Base-by-base conservation (phyloP, 225 moss, liverwort and hornwort species). In the Pseudoscleropodium purum region DNA sequence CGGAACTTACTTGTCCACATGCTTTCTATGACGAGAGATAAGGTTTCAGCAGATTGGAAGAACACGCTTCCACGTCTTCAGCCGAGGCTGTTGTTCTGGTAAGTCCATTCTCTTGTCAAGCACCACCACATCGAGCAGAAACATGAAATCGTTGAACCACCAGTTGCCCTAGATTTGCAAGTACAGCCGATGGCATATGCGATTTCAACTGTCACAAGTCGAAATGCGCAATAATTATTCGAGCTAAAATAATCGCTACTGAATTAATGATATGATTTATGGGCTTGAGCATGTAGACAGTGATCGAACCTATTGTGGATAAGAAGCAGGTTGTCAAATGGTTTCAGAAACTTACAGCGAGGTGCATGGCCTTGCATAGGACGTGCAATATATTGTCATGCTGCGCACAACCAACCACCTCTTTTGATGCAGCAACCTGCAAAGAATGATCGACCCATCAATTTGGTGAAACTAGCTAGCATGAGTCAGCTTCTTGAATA, bases 1-100 rank as follows among this genome's bases (percentile, higher is more conserved):
- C 39, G 15, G n/a, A 85, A 84, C 93, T 87, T 94, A 96, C 96
- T 95, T 97, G 89, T 97, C 97, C 31, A 96, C 95, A 87, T 95
- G 92, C 92, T 96, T 97, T 83, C 96, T 94, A 85, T 97, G 96
- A 69, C 95, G 95, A 33, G 95, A 95, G 62, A 97, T 91, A 31
- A 97, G 93, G 87, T 93, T 97, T 87, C 97, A 96, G 62, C 96
- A 97, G 75, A 97, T 95, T 84, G 94, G 96, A 86, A 97, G 93
- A 61, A 94, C 95, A 70, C 95, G 92, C 88, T 97, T 97, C 96
- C 97, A 97, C 87, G 91, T 93, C 92, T 95, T 97, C 15, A 97
- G 92, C 89, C 96, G 92, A 79, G 92, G 90, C 20, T 94, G 85
- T 73, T 96, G 97, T 83, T 97, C 95, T n/a, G 94, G 95, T 79